Percentiles rank a stretch among this genome's conserved stretches.
Conservation (phyloP, 495 filamentous ascomycete species). For the Tuber brumale region DNA sequence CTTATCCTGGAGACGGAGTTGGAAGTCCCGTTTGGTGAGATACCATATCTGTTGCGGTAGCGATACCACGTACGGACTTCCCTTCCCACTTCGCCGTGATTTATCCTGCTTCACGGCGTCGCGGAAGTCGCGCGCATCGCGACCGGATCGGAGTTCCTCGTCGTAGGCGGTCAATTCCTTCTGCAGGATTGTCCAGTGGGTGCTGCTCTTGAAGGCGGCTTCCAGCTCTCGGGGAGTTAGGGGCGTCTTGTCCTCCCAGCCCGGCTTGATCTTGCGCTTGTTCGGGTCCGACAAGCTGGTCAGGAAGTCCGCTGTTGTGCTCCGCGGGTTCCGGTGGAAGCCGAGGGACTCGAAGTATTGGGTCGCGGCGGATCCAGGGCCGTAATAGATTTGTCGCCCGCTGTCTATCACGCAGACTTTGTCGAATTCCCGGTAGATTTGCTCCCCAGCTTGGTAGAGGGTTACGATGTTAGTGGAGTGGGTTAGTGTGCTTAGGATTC, state of each 20-base stretch:
- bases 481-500: slow-evolving; percentile 69
- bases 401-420: slow-evolving; percentile 63
- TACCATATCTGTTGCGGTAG: slow-evolving; percentile 55
- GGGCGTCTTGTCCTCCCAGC: slow-evolving; percentile 57
- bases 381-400: slow-evolving; percentile 62
- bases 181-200: slow-evolving; percentile 42
- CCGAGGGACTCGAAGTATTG: slow-evolving; percentile 65
- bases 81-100: slow-evolving; percentile 59
- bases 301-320: slow-evolving; percentile 70
- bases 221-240: slow-evolving; percentile 60
- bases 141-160: slow-evolving; percentile 52
- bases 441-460: slow-evolving; percentile 66
- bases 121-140: slow-evolving; percentile 65
- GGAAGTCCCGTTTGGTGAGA: slow-evolving; percentile 68
- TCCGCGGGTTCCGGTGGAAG: slow-evolving; percentile 59
- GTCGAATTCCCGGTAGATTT: slow-evolving; percentile 65
- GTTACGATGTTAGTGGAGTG: slow-evolving; percentile 76
- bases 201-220: slow-evolving; percentile 52
- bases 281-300: slow-evolving; percentile 69
- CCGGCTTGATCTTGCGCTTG: slow-evolving; percentile 60
- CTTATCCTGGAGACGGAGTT: slow-evolving; percentile 66
- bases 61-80: slow-evolving; percentile 57
- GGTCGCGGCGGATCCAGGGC: slow-evolving; percentile 56
- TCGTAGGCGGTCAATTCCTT: slow-evolving; percentile 58
- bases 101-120: slow-evolving; percentile 62